Conservation (phyloP, 306 rosid species). For the Dicorynia guianensis region DNA sequence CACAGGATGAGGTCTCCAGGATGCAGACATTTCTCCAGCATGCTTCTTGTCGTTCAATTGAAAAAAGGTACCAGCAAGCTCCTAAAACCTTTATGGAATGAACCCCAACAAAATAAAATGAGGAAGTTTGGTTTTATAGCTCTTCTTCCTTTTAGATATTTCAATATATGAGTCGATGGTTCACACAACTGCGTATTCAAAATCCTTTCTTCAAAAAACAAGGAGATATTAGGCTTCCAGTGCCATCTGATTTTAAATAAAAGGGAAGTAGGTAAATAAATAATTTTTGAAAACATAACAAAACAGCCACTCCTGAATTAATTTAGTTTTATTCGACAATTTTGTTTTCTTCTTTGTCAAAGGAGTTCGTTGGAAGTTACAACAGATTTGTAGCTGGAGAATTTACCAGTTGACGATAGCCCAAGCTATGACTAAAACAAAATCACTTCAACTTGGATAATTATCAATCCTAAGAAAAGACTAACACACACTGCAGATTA, state of each 20-base stretch:
- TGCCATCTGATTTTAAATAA: not conserved
- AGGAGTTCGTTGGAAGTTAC: slow-evolving; percentile 3
- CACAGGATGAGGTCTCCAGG: slow-evolving; percentile 52
- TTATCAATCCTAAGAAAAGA: not conserved
- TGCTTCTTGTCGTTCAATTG: slow-evolving; percentile 87
- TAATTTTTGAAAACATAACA: not conserved
- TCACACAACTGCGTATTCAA: no score
- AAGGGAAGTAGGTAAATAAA: not conserved
- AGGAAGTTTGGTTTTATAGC: not conserved
- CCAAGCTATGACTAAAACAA: not conserved
- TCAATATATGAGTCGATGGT: no score
- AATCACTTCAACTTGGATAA: not conserved
- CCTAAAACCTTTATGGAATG: slow-evolving; percentile 73
- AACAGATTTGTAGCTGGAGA: not conserved
- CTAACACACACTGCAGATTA: not conserved
- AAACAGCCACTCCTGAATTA: slow-evolving; percentile 10
- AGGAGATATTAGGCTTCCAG: not conserved
- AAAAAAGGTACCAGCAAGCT: slow-evolving; percentile 92
- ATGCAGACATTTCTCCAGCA: slow-evolving; percentile 83
- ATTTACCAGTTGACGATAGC: not conserved
- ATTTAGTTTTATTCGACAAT: slow-evolving; percentile 12
- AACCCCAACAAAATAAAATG: slow-evolving; percentile 8
- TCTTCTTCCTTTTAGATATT: not conserved
- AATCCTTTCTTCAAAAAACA: not conserved
- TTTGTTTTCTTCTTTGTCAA: not conserved